These are phyloP conservation scores for Amorphotheca resinae DNA, from an alignment of 495 filamentous ascomycete genomes.

Conservation along the genomic window DNA sequence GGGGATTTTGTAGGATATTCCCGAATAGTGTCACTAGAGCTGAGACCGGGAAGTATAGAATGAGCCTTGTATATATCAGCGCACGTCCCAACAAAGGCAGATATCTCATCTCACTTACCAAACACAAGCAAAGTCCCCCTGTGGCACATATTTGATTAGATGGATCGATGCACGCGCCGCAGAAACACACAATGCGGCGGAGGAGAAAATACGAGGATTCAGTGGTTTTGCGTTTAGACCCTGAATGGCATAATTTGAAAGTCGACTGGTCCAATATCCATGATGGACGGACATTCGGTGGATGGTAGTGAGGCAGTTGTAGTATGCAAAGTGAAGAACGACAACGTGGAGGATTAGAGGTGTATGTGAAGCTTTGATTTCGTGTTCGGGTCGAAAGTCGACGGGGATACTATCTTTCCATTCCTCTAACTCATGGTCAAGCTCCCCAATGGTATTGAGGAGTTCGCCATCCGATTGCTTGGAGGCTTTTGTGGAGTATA, in stretches of 20 bases:
- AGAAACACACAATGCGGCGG: conserved; percentile 79
- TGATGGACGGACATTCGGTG: conserved; percentile 98
- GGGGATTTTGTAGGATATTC: conserved; percentile 92
- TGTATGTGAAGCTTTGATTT: conserved; percentile 81
- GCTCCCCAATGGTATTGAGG: conserved; percentile 89
- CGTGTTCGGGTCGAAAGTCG: conserved; percentile 88
- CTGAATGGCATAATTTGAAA: conserved; percentile 91
- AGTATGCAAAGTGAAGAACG: conserved; percentile 90
- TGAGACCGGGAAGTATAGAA: conserved; percentile 94
- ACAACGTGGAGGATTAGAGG: conserved; percentile 86
- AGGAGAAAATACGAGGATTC: conserved; percentile 91
- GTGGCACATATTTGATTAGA: conserved; percentile 88
- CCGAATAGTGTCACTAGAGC: conserved; percentile 92
- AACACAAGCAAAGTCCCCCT: conserved; percentile 87
- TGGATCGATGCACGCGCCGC: conserved; percentile 89
- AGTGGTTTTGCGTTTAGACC: conserved; percentile 81
- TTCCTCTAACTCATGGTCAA: conserved; percentile 83
- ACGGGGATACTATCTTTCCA: conserved; percentile 94
- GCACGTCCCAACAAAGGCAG: neutral
- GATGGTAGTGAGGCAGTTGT: conserved; percentile 94
- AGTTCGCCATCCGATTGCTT: conserved; percentile 89
- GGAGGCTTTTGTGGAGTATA: conserved; percentile 86
- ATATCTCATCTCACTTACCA: conserved; percentile 52
- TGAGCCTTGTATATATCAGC: conserved; percentile 48
- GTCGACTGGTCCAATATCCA: conserved; percentile 91